Evolutionary conservation across 495 filamentous ascomycete species (phyloP).

Genomic region (Neurospora cerealis): DNA sequence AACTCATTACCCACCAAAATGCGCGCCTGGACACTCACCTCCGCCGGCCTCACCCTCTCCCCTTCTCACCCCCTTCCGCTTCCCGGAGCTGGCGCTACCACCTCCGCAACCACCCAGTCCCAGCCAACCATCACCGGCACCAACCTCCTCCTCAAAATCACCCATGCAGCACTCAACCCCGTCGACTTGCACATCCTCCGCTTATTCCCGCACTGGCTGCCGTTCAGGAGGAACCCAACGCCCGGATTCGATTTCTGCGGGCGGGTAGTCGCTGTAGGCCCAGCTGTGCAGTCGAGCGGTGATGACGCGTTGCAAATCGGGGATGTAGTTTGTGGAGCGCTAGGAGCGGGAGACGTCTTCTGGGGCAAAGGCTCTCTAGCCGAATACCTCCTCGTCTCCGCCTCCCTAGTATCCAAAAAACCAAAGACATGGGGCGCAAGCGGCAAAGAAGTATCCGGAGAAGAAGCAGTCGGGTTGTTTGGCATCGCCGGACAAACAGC

Average conservation of each 20-base stretch:
- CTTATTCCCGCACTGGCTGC: conserved; percentile 21
- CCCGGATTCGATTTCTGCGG: conserved; percentile 38
- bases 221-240: conserved; percentile 16
- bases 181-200: conserved; percentile 27
- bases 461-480: conserved; percentile 24
- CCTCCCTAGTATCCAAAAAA: conserved; percentile 11
- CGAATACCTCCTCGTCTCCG: conserved; percentile 24
- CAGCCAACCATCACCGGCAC: not conserved
- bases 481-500: conserved; percentile 29
- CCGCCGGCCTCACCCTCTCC: not conserved
- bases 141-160: conserved; percentile 28
- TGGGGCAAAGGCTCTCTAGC: conserved; percentile 25
- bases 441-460: not conserved
- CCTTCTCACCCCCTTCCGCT: not conserved
- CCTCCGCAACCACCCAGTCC: not conserved
- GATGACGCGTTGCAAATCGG: no score
- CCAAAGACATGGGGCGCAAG: not conserved
- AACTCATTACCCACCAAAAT: not conserved
- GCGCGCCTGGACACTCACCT: not conserved
- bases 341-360: not conserved
- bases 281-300: no score
- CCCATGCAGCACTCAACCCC: conserved; percentile 33
- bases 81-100: not conserved
- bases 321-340: no score
- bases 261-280: no score